Evolutionary conservation across 2,329 filamentous ascomycete genomes (phyloP), one percentile per base, ranked within the genome.

Genomic region (Pseudogymnoascus sp.): DNA sequence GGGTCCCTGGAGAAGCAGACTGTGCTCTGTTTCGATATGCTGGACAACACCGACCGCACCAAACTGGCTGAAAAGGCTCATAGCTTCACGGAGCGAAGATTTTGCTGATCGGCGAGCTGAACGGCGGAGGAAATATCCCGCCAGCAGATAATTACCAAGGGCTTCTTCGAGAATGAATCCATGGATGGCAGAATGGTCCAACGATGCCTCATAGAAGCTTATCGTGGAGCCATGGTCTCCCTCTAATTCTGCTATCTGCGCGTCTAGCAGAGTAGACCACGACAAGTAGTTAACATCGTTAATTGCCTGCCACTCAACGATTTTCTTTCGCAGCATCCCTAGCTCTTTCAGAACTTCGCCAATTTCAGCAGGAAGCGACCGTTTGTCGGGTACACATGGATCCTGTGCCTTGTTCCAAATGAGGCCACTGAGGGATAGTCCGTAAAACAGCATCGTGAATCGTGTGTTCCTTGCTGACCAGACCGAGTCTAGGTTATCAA

Each of bases 101-200:
- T 87, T 82, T 26, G 89, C 90, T 37, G 88, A 87, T 65, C 90
- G 78, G 40, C 84, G 80, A 3, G 88, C 86, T 11, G 83, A 82
- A 65, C 82, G 80, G 13, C 89, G 80, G 62, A 90, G 78, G 65
- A 91, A 84, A 71, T 86, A 87, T 9, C 88, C 88, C 1, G 86
- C 88, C 77, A 92, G 88, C 31, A 92, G 78, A 71, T 90, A 89
- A 70, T 89, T 88, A 15, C 85, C 84, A 1, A 91, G 78, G 0
- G 87, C 89, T 72, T 92, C 88, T 65, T 93, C 89, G 60, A 91
- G 82, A 2, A 82, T 70, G 66, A 89, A 88, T 46, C 81, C 80
- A 68, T 90, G 81, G 63, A 88, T 80, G 19, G 88, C 80, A 11
- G 87, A 84, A 69, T 92, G 89, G 68, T 93, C 88, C 64, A 92